Evolutionary conservation across 2,329 filamentous ascomycete genomes (phyloP).

Genomic region (Ophiostoma pallidulum): DNA sequence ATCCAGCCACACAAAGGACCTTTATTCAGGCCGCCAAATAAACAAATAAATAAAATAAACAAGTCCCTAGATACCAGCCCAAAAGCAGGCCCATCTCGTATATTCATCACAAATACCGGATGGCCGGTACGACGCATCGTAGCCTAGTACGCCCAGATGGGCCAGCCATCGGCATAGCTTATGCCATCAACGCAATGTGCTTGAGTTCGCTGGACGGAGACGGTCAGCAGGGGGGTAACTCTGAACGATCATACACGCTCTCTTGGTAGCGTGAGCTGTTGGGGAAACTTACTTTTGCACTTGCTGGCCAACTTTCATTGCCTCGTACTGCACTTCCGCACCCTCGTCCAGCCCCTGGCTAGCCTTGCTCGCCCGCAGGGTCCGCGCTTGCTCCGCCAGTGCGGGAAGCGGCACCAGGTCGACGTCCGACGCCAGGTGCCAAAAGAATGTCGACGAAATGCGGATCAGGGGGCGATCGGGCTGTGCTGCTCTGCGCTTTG

Average conservation of each 20-base stretch:
- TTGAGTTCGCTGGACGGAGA: constrained; percentile 33
- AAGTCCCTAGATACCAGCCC: too few relatives aligned
- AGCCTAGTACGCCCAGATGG: not conserved
- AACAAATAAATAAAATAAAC: too few relatives aligned
- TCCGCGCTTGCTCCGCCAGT: constrained; percentile 35
- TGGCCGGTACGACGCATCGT: not conserved
- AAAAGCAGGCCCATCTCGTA: too few relatives aligned
- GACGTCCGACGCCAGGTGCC: constrained; percentile 48
- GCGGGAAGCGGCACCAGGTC: constrained; percentile 43
- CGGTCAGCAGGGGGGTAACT: constrained; percentile 1
- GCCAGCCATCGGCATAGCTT: not conserved
- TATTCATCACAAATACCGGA: too few relatives aligned
- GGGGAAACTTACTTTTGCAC: constrained; percentile 40
- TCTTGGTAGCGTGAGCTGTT: too few relatives aligned
- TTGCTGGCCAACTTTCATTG: constrained; percentile 51
- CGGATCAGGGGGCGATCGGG: constrained; percentile 44
- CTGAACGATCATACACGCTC: not conserved
- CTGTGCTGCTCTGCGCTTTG: constrained; percentile 29
- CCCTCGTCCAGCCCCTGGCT: constrained; percentile 45
- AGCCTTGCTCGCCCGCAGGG: constrained; percentile 37
- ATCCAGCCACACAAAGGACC: too few relatives aligned
- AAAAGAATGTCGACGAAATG: constrained; percentile 53
- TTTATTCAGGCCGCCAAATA: too few relatives aligned
- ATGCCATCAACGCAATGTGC: constrained; percentile 44
- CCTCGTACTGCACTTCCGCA: constrained; percentile 35